Evolutionary conservation across 352 stramenopile genomes (phyloP), one percentile per base, ranked within the genome.

Genomic region (Globisporangium acanthophoron): DNA sequence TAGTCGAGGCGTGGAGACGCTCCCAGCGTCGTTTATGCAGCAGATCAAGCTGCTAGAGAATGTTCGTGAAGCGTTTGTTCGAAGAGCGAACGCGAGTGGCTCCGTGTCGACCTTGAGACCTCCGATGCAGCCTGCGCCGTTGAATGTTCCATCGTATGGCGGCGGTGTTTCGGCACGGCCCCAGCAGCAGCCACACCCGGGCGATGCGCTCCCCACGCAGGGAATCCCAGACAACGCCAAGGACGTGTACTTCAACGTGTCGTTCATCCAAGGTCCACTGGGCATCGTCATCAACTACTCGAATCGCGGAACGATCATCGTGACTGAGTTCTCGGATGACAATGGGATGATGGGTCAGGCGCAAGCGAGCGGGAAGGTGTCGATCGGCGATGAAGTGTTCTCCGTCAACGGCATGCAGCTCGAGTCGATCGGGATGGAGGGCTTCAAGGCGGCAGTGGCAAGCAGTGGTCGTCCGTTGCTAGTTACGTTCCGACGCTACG

Each of bases 271-370:
- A 35, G 85, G 85, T 13, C 85, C 81, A 2, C 65, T 94, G 24
- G 83, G 83, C 1, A 85, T 93, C 37, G 85, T 94, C 56, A 93
- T 94, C 51, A 92, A 94, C 46, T 87, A 92, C 51, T 89, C 85
- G 11, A 66, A 76, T 24, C 77, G 66, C 31, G 80, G 80, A 13
- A 87, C 75, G 15, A 84, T 94, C 44, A 61, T 89, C 15, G 83
- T 94, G 48, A 92, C 83, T 9, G 85, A 92, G 51, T 94, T 92
- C 65, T 90, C 85, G 1, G 73, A 73, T 20, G 81, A 88, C 60
- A 74, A 69, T 35, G 83, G 80, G 5, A 66, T 73, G 53, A 84
- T 91, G 57, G 83, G 83, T 11, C 85, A 94, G 45, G 83, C 85
- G 33, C 71, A 91, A 54, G 69, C 70, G 18, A 89, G 78, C 3